phyloP scores from a whole-genome alignment of 345 rosid genomes.

The Cochlearia excelsa region DNA sequence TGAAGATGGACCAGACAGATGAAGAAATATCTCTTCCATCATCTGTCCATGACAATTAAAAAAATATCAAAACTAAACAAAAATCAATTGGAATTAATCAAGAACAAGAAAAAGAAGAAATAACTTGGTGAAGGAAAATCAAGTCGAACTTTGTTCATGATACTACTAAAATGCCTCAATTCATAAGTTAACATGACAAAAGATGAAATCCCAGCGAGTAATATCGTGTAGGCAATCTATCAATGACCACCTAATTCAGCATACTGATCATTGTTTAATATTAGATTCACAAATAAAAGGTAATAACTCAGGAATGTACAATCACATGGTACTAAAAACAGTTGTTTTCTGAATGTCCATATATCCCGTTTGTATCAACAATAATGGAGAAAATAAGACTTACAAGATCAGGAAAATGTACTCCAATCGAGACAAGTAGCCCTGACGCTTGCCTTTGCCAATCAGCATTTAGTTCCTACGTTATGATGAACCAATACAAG shows the following conservation, averaged over 20 bases:
- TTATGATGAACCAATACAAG: conserved; percentile 21
- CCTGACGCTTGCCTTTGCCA: conserved; percentile 95
- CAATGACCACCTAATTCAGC: conserved; percentile 27
- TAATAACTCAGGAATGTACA: conserved; percentile 9
- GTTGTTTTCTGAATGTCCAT: conserved; percentile 13
- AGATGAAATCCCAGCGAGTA: conserved; percentile 11
- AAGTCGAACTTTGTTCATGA: conserved; percentile 13
- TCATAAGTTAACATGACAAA: conserved; percentile 17
- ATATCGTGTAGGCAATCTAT: conserved; percentile 12
- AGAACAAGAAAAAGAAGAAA: not conserved
- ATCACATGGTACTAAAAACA: conserved; percentile 23
- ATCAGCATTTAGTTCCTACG: conserved; percentile 77
- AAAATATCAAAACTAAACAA: conserved; percentile 8
- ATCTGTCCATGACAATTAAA: conserved; percentile 51
- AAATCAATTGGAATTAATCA: conserved; percentile 8
- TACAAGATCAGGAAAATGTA: conserved; percentile 93
- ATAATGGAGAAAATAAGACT: conserved; percentile 28
- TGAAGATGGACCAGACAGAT: conserved; percentile 66
- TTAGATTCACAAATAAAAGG: conserved; percentile 22
- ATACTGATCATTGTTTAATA: conserved; percentile 15
- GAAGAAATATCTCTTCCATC: conserved; percentile 93
- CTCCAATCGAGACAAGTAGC: conserved; percentile 86
- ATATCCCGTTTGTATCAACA: not conserved
- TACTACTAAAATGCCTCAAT: conserved; percentile 13
- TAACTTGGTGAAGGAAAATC: conserved; percentile 8